These are phyloP conservation scores for Fusarium bulbicola DNA, from an alignment of 2,329 filamentous ascomycete species.

Conservation along the genomic window DNA sequence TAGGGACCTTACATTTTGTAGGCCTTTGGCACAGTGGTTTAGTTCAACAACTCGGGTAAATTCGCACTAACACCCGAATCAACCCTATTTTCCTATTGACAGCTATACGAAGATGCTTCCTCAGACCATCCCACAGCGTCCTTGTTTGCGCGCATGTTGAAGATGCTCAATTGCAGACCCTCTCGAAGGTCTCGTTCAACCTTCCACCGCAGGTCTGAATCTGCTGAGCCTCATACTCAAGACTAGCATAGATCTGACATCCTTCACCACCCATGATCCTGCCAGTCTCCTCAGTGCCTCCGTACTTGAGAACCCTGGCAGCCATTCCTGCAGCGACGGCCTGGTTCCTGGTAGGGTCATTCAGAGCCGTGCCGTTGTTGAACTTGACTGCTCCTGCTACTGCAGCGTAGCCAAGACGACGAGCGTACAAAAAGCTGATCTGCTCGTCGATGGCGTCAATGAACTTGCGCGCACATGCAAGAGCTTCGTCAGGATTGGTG, in stretches of 20 bases:
- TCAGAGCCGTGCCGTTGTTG: background rate
- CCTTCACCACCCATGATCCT: constrained; percentile 26
- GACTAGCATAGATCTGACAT: constrained; percentile 29
- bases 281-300: constrained; percentile 15
- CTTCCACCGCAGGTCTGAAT: background rate
- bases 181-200: background rate
- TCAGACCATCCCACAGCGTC: background rate
- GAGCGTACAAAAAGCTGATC: constrained; percentile 24
- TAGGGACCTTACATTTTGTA: too few relatives aligned
- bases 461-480: constrained; percentile 19
- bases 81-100: background rate
- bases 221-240: constrained; percentile 20
- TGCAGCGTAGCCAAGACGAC: constrained; percentile 23
- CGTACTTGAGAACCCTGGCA: constrained; percentile 22
- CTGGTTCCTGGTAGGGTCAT: constrained; percentile 23
- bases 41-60: too few relatives aligned
- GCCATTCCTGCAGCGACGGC: constrained; percentile 24
- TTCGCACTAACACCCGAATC: background rate
- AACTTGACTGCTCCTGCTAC: constrained; percentile 25
- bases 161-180: background rate
- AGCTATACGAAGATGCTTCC: background rate
- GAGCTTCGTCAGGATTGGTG: background rate
- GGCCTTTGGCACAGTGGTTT: too few relatives aligned
- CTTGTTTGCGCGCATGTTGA: background rate
- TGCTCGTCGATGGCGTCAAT: constrained; percentile 33